Conservation (phyloP, 2,329 filamentous ascomycete genomes). For the Aspergillus clavatus region DNA sequence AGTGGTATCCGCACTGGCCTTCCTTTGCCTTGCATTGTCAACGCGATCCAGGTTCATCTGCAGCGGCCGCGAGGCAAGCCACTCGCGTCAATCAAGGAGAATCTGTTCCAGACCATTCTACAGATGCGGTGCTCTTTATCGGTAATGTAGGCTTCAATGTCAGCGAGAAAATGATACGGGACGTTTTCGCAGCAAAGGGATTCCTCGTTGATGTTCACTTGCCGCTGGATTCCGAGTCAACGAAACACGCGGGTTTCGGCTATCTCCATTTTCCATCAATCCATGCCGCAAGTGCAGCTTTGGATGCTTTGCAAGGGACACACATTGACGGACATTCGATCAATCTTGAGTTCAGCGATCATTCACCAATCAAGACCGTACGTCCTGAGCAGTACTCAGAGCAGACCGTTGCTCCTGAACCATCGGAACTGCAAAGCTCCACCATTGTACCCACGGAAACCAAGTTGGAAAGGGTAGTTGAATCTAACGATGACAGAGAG, state of each 20-base stretch:
- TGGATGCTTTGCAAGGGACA: slow-evolving; percentile 33
- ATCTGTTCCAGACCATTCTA: not conserved
- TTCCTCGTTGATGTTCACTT: slow-evolving; percentile 35
- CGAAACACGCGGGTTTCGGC: slow-evolving; percentile 38
- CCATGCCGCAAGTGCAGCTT: slow-evolving; percentile 32
- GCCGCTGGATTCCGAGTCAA: slow-evolving; percentile 28
- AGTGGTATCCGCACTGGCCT: not conserved
- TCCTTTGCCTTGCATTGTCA: not conserved
- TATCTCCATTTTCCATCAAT: slow-evolving; percentile 35
- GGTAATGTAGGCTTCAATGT: slow-evolving; percentile 39
- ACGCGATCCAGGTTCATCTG: not conserved
- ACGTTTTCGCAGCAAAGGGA: slow-evolving; percentile 35
- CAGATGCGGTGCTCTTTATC: slow-evolving; percentile 31
- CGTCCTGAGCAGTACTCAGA: not conserved
- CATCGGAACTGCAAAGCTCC: not conserved
- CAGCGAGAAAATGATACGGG: slow-evolving; percentile 30
- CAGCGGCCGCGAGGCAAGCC: not conserved
- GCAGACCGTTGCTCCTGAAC: not conserved
- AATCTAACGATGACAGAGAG: not conserved
- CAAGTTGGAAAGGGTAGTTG: not conserved
- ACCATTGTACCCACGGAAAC: not conserved
- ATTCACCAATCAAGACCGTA: slow-evolving; percentile 18
- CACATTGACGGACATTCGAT: slow-evolving; percentile 38
- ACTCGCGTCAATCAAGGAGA: not conserved
- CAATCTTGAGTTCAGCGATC: slow-evolving; percentile 37